Conservation (phyloP, 352 stramenopile genomes). For the Globisporangium cystogenes region DNA sequence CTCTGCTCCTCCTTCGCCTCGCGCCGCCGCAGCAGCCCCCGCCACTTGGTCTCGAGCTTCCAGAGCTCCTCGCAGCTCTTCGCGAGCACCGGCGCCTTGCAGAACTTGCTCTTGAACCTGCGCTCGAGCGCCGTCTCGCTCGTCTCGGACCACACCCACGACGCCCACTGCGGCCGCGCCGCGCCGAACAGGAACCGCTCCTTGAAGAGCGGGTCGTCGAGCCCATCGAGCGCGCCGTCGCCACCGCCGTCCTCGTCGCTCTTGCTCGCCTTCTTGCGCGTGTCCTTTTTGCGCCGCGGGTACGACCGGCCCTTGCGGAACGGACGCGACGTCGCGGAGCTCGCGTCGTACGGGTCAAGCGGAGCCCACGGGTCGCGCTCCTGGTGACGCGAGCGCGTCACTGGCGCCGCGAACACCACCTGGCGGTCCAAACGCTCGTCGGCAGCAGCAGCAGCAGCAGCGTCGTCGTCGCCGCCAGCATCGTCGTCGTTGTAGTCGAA, state of each 20-base stretch:
- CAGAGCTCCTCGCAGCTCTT: conserved; percentile 53
- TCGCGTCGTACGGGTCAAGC: conserved; percentile 78
- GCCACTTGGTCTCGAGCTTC: conserved; percentile 68
- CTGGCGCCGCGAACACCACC: conserved; percentile 5
- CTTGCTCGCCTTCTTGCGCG: conserved; percentile 29
- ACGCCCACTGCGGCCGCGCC: conserved; percentile 51
- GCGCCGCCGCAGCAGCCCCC: conserved; percentile 35
- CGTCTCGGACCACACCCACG: conserved; percentile 69
- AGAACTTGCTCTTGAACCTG: conserved; percentile 64
- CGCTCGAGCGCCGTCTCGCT: conserved; percentile 39
- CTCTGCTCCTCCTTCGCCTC: conserved; percentile 50
- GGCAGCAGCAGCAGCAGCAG: neutral
- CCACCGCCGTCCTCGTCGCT: conserved; percentile 19
- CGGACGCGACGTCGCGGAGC: conserved; percentile 43
- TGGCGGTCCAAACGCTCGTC: neutral
- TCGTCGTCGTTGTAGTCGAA: conserved; percentile 3
- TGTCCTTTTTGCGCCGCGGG: conserved; percentile 39
- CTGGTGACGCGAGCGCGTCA: conserved; percentile 5
- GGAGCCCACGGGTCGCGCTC: conserved; percentile 63
- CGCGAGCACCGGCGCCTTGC: conserved; percentile 36
- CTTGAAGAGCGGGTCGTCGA: conserved; percentile 62
- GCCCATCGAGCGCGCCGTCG: conserved; percentile 36
- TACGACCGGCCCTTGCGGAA: conserved; percentile 78
- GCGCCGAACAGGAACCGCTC: conserved; percentile 53
- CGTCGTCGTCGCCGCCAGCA: conserved; percentile 2